Evolutionary conservation across 83 land plant species (phyloP), one percentile per base, ranked within the genome.

Genomic region (Diphasiastrum complanatum): DNA sequence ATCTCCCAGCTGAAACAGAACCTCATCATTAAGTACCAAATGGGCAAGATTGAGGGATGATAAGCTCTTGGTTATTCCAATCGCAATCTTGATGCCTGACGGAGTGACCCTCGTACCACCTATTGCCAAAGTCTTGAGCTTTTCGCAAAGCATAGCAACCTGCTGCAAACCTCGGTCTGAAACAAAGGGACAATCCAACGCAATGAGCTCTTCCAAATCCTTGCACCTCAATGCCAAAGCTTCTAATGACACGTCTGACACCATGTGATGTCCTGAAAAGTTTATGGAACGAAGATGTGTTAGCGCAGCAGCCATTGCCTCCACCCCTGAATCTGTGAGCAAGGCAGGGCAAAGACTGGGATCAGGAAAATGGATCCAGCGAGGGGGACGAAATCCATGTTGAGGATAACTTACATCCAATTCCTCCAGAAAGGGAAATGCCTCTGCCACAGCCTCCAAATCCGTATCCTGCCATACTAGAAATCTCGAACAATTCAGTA

Each of bases 401-500:
- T 45, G 61, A 19, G 75, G 64, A 37, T 71, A 51, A 20, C 75
- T 66, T 12, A 79, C 62, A 43, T 79, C 75, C 14, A 79, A 43
- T 28, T 67, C 63, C 38, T 75, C 79, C 8, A 79, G 50, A 35
- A 10, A 10, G 8, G 75, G 71, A 35, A 75, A 67, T 1, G 60
- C 27, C 0, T 66, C 43, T 26, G 64, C 71, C 18, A 79, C 47
- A 27, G 38, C 64, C 31, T 31, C 12, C 35, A 75, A 41, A 52
- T 71, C 71, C 2, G 8, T 19, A 27, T 71, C 75, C 2, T 4
- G 6, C 18, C 77, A 40, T 24, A 22, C 24, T 0, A 46, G 12
- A 28, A 75, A 8, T 10, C 53, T 70, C 34, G 71, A 75, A 41
- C 71, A 71, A 28, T 35, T 66, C 51, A 79, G 46, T 30, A 32